Conservation (phyloP, 1,139 yeast species). For the Torulaspora pretoriensis region DNA sequence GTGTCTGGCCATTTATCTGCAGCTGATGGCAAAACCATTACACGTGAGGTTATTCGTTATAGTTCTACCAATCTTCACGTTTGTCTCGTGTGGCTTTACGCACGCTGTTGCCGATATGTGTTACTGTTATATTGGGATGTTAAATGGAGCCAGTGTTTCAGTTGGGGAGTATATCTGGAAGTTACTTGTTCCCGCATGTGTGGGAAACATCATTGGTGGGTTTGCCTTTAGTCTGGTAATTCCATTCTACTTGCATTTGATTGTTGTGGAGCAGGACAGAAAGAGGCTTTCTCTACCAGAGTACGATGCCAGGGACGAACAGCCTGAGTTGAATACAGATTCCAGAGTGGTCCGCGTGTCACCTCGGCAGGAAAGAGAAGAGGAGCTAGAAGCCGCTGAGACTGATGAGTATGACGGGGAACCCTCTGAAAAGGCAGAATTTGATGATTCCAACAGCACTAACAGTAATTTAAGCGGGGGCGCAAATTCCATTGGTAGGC, state of each 20-base stretch:
- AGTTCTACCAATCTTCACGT: slow-evolving; percentile 63
- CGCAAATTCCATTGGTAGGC: neutral
- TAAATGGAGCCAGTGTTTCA: slow-evolving; percentile 58
- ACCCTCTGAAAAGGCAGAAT: slow-evolving; percentile 11
- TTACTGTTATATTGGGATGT: slow-evolving; percentile 57
- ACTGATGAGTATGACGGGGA: slow-evolving; percentile 9
- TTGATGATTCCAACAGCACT: slow-evolving; percentile 8
- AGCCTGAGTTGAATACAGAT: slow-evolving; percentile 70
- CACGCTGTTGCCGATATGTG: slow-evolving; percentile 83
- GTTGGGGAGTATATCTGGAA: slow-evolving; percentile 72
- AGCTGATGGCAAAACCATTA: slow-evolving; percentile 72
- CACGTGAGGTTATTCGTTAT: slow-evolving; percentile 71
- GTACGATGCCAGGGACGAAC: slow-evolving; percentile 71
- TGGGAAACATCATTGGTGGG: slow-evolving; percentile 75
- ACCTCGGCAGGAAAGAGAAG: slow-evolving; percentile 17
- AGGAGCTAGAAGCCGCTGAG: slow-evolving; percentile 17
- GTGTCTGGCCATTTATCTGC: slow-evolving; percentile 67
- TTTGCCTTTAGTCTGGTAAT: slow-evolving; percentile 53
- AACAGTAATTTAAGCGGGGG: slow-evolving; percentile 2
- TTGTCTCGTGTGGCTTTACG: slow-evolving; percentile 69
- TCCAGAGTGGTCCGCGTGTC: slow-evolving; percentile 62
- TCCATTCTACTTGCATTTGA: slow-evolving; percentile 66
- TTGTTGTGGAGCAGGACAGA: slow-evolving; percentile 66
- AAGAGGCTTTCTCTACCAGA: slow-evolving; percentile 55
- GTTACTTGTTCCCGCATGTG: slow-evolving; percentile 57